These are phyloP conservation scores for Dipteronia dyeriana DNA, from an alignment of 345 rosid species.

Conservation along the genomic window DNA sequence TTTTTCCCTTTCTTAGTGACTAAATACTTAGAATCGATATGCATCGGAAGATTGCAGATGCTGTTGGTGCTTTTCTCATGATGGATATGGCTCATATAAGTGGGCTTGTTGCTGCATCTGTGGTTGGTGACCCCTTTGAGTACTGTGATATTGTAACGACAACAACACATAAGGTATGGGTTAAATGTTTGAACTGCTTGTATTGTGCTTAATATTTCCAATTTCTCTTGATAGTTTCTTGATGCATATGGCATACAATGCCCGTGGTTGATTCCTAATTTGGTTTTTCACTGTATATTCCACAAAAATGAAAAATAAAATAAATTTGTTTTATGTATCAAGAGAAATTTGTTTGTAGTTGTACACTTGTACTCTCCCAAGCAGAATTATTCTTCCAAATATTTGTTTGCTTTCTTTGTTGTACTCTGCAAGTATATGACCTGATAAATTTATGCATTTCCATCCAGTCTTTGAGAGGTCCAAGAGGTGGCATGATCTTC, in stretches of 20 bases:
- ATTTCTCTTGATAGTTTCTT: neutral
- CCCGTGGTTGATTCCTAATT: neutral
- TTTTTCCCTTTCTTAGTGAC: neutral
- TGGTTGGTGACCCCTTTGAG: slow-evolving; percentile 80
- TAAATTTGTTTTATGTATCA: too few species aligned
- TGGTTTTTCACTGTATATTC: neutral
- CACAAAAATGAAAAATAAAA: neutral
- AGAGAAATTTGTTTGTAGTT: neutral
- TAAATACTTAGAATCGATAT: slow-evolving; percentile 28
- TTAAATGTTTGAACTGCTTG: neutral
- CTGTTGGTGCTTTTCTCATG: slow-evolving; percentile 93
- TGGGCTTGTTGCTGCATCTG: slow-evolving; percentile 96
- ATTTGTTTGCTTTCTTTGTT: slow-evolving; percentile 1
- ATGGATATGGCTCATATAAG: slow-evolving; percentile 99
- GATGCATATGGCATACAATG: neutral
- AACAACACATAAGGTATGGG: slow-evolving; percentile 81
- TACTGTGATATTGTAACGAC: slow-evolving; percentile 94
- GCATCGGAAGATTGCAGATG: slow-evolving; percentile 75
- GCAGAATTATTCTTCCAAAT: neutral
- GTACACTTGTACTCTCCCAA: neutral
- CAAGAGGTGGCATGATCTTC: slow-evolving; percentile 99
- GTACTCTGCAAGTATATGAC: slow-evolving; percentile 4
- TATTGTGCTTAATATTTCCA: neutral
- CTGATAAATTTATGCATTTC: slow-evolving; percentile 14
- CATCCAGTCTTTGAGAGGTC: slow-evolving; percentile 89